phyloP scores from a whole-genome alignment of 2,329 filamentous ascomycete species.

The Claviceps pusilla region DNA sequence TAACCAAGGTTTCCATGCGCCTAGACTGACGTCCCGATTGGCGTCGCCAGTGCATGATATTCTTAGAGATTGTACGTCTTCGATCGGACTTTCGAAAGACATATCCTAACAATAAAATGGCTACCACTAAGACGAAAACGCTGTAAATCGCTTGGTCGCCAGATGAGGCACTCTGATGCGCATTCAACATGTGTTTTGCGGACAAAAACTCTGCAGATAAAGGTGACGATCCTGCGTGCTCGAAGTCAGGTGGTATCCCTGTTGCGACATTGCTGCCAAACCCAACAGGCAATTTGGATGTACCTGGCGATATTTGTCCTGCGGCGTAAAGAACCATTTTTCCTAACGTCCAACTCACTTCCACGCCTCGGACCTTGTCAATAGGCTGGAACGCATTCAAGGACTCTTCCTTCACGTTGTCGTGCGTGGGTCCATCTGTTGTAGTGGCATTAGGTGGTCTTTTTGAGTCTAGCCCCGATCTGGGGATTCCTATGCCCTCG shows the following conservation, averaged over 20 bases:
- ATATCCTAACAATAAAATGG: slow-evolving; percentile 54
- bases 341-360: slow-evolving; percentile 93
- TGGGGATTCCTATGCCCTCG: slow-evolving; percentile 85
- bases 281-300: slow-evolving; percentile 56
- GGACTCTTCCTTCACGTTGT: slow-evolving; percentile 58
- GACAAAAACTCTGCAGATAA: slow-evolving; percentile 16
- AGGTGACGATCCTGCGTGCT: slow-evolving; percentile 53
- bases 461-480: slow-evolving; percentile 59
- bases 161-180: not conserved
- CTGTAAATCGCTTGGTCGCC: not conserved
- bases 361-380: slow-evolving; percentile 77
- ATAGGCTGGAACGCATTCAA: slow-evolving; percentile 81
- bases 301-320: slow-evolving; percentile 59
- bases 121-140: slow-evolving; percentile 26
- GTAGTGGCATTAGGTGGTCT: slow-evolving; percentile 44
- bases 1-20: slow-evolving; percentile 37
- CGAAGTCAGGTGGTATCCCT: slow-evolving; percentile 60
- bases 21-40: slow-evolving; percentile 25
- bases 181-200: slow-evolving; percentile 26
- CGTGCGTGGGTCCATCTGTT: slow-evolving; percentile 49
- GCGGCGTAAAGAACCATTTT: slow-evolving; percentile 94
- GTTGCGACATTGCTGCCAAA: slow-evolving; percentile 72
- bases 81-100: slow-evolving; percentile 69
- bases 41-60: slow-evolving; percentile 16
- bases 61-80: slow-evolving; percentile 25